phyloP scores from a whole-genome alignment of 768 basidiomycete genomes.

The Porphyrellus cyaneotinctus region DNA sequence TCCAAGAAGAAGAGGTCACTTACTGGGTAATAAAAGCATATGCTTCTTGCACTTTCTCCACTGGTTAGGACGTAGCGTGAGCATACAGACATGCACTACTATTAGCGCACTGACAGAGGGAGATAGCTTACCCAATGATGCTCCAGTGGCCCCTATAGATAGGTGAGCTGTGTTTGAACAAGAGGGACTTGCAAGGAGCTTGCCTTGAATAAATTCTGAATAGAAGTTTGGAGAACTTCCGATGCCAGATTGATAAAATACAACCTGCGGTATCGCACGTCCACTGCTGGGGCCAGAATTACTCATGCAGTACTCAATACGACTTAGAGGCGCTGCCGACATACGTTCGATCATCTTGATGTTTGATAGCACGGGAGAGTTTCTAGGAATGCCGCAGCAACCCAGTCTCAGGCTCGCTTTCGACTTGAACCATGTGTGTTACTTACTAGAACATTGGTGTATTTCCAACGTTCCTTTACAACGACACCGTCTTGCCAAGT shows the following conservation, averaged over 20 bases:
- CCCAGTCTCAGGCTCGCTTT: neutral
- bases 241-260: constrained; percentile 63
- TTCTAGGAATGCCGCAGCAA: constrained; percentile 34
- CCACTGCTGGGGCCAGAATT: constrained; percentile 19
- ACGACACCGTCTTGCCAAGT: constrained; percentile 70
- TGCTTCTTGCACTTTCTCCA: constrained; percentile 71
- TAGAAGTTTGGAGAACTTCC: constrained; percentile 55
- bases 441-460: constrained; percentile 55
- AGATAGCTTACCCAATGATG: constrained; percentile 46
- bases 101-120: neutral
- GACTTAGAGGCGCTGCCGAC: neutral
- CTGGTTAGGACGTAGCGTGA: constrained; percentile 33
- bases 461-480: constrained; percentile 40
- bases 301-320: neutral
- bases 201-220: constrained; percentile 59
- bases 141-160: constrained; percentile 56
- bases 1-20: constrained; percentile 25
- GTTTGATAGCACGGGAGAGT: constrained; percentile 49
- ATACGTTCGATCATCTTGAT: constrained; percentile 42
- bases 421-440: neutral
- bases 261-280: constrained; percentile 52
- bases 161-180: constrained; percentile 5
- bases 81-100: neutral
- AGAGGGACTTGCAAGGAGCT: constrained; percentile 5
- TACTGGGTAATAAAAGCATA: constrained; percentile 81